phyloP scores from a whole-genome alignment of 2,329 filamentous ascomycete species.

The Lachnellula hyalina region DNA sequence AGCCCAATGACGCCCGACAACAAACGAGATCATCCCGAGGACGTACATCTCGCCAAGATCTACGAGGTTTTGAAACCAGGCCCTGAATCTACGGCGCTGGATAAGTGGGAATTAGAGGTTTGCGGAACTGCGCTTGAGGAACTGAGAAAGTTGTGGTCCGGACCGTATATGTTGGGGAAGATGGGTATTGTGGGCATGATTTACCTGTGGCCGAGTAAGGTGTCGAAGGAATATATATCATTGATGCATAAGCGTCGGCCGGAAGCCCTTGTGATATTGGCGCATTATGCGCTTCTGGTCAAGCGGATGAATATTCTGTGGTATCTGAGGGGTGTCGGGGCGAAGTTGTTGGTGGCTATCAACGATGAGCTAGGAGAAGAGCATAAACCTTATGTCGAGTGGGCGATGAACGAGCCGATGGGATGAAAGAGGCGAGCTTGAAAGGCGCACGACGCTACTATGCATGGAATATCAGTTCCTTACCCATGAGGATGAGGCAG shows the following conservation, averaged over 20 bases:
- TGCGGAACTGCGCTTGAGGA: slow-evolving; percentile 5
- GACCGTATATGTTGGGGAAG: slow-evolving; percentile 3
- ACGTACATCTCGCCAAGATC: slow-evolving; percentile 10
- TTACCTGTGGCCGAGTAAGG: slow-evolving; percentile 12
- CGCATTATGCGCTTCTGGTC: slow-evolving; percentile 15
- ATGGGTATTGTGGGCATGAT: slow-evolving; percentile 5
- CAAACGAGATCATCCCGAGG: slow-evolving; percentile 10
- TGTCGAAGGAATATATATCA: slow-evolving; percentile 9
- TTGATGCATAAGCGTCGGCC: slow-evolving; percentile 19
- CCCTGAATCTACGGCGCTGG: background rate
- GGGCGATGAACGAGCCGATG: slow-evolving; percentile 13
- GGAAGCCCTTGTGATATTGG: slow-evolving; percentile 19
- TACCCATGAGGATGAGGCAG: no score
- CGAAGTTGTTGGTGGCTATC: slow-evolving; percentile 9
- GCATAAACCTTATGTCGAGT: slow-evolving; percentile 14
- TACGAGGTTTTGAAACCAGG: slow-evolving; percentile 1
- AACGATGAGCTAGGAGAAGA: slow-evolving; percentile 2
- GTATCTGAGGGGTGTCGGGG: slow-evolving; percentile 12
- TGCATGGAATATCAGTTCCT: no score
- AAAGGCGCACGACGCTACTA: no score
- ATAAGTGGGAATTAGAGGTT: background rate
- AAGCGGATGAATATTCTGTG: slow-evolving; percentile 12
- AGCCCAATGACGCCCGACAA: background rate
- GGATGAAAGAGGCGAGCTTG: background rate
- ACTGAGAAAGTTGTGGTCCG: slow-evolving; percentile 7